A percentile compares a stretch with the other conserved stretches of the same genome.
These are phyloP conservation scores for Ogataea angusta DNA, from an alignment of 805 yeast genomes.

Conservation along the genomic window DNA sequence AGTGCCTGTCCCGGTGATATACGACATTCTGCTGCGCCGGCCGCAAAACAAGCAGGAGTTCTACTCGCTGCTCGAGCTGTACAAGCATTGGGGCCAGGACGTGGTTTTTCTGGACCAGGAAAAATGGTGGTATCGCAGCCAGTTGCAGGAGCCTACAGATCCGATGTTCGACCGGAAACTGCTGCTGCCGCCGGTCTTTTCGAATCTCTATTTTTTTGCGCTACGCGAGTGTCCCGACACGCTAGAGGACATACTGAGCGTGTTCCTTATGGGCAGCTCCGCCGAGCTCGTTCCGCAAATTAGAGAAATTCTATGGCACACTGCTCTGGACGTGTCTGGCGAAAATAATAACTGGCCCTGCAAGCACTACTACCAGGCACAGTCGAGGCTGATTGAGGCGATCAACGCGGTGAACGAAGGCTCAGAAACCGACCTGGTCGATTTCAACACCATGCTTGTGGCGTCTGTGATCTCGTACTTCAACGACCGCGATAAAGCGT, in stretches of 20 bases:
- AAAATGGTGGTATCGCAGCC: conserved; percentile 23
- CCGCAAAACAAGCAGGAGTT: conserved; percentile 28
- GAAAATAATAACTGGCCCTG: conserved; percentile 23
- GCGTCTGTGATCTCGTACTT: conserved; percentile 28
- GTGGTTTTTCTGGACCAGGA: conserved; percentile 28
- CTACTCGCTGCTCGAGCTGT: conserved; percentile 24
- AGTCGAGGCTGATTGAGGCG: conserved; percentile 23
- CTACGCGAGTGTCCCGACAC: conserved; percentile 20
- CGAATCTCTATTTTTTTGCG: conserved; percentile 26
- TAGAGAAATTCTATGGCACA: conserved; percentile 30
- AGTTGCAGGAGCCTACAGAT: conserved; percentile 6
- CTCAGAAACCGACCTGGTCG: conserved; percentile 17
- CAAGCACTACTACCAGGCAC: conserved; percentile 22
- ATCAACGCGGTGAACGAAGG: conserved; percentile 20
- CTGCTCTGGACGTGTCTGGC: conserved; percentile 30
- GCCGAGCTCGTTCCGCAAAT: conserved; percentile 21
- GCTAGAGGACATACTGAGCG: conserved; percentile 21
- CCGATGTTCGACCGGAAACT: conserved; percentile 18
- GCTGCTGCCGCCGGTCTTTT: conserved; percentile 28
- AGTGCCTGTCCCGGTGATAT: conserved; percentile 28
- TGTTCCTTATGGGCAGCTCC: conserved; percentile 15
- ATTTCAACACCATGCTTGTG: conserved; percentile 29
- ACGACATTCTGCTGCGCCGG: conserved; percentile 28
- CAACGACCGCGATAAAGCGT: conserved; percentile 23
- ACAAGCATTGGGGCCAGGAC: conserved; percentile 18